Percentiles rank a stretch among this genome's conserved stretches.
Conservation (phyloP, 169 alveolate species). For the Toxoplasma gondii region DNA sequence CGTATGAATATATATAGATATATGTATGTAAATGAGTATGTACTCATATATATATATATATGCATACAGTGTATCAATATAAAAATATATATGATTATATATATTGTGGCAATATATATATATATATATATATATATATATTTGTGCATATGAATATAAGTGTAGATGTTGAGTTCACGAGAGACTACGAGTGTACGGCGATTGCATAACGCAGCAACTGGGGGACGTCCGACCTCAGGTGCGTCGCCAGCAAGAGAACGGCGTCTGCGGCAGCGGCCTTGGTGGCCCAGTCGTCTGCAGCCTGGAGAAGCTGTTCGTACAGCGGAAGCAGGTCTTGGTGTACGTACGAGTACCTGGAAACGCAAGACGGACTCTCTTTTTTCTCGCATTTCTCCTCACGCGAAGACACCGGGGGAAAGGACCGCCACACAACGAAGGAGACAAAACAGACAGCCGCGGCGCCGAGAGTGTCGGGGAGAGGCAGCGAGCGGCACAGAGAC, state of each 20-base stretch:
- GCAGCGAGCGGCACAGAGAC: no score
- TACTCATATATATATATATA: not conserved
- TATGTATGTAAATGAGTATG: not conserved
- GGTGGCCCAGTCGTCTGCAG: conserved; percentile 6
- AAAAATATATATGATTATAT: no score
- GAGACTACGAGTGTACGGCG: no score
- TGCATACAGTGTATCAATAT: not conserved
- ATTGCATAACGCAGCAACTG: no score
- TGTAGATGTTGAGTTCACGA: not conserved
- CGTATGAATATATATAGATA: not conserved
- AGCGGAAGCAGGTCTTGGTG: conserved; percentile 44
- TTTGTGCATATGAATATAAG: not conserved
- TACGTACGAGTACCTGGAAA: conserved; percentile 42
- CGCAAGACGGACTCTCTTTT: no score
- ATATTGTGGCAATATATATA: not conserved
- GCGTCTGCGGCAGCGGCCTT: conserved; percentile 55
- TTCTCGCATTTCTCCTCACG: not conserved
- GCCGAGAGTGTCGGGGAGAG: no score
- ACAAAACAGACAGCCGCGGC: no score
- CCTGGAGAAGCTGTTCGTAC: conserved; percentile 41
- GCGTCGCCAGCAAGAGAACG: conserved; percentile 46
- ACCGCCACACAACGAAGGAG: no score
- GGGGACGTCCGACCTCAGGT: conserved; percentile 36
- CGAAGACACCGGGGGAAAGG: not conserved
- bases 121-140: not conserved